Evolutionary conservation across 192 early-diverging fungal genomes (phyloP).

Genomic region (Kickxella alabastrina): DNA sequence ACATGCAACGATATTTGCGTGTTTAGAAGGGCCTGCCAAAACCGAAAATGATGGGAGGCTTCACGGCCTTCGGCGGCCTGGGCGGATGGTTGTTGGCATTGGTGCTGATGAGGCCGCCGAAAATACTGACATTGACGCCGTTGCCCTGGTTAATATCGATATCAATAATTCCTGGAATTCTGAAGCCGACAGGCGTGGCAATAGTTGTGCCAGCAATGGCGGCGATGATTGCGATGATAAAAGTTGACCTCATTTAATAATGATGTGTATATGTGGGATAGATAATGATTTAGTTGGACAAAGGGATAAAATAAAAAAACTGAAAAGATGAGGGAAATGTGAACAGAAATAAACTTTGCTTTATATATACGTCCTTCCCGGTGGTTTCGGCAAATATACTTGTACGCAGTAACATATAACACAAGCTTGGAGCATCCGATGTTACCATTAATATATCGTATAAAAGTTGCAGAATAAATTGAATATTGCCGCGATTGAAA

Average conservation of each 20-base stretch:
- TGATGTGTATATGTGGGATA: neutral
- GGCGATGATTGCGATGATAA: slow-evolving; percentile 4
- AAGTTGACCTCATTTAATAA: slow-evolving; percentile 8
- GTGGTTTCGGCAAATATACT: neutral
- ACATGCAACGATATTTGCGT: too few relatives aligned
- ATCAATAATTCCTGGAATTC: slow-evolving; percentile 35
- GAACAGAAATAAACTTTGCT: neutral
- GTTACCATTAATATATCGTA: neutral
- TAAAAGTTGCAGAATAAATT: neutral
- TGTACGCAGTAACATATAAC: neutral
- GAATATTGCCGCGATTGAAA: too few relatives aligned
- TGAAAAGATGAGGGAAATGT: neutral
- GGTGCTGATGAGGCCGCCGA: slow-evolving; percentile 34
- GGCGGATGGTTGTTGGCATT: slow-evolving; percentile 16
- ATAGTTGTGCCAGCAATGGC: neutral
- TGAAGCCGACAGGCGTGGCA: slow-evolving; percentile 14
- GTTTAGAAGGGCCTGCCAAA: slow-evolving; percentile 3
- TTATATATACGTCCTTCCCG: neutral
- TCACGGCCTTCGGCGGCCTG: neutral
- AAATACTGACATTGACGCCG: slow-evolving; percentile 28
- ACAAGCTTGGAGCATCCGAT: neutral
- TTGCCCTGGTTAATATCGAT: slow-evolving; percentile 14
- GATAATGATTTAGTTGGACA: neutral
- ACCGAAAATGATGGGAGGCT: neutral
- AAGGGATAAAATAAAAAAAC: neutral